Evolutionary conservation across 2,329 filamentous ascomycete genomes (phyloP).

Genomic region (Cladosporium sp.): DNA sequence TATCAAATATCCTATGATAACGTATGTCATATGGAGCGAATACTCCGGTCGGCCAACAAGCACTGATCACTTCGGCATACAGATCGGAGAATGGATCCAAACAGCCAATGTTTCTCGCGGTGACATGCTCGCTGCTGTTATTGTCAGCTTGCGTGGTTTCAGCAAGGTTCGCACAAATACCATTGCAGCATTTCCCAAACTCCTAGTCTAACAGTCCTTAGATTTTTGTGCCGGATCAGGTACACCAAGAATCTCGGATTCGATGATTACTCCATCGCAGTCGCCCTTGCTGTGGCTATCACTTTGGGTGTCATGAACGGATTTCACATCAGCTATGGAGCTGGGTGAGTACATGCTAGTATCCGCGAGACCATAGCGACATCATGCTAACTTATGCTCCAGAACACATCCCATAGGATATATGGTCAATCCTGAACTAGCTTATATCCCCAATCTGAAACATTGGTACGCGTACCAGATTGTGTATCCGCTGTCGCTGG

Average conservation of each 20-base stretch:
- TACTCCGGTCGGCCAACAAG: background rate
- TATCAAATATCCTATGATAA: constrained; percentile 3
- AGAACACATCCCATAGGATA: constrained; percentile 3
- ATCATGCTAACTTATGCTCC: background rate
- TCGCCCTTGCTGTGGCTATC: constrained; percentile 1
- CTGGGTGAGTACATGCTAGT: background rate
- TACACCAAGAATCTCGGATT: constrained; percentile 2
- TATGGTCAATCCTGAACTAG: background rate
- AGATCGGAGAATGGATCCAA: constrained; percentile 15
- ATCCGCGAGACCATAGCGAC: background rate
- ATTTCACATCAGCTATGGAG: constrained; percentile 17
- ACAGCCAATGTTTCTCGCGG: constrained; percentile 13
- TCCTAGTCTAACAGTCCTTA: background rate
- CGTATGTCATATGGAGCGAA: background rate
- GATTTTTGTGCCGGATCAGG: background rate
- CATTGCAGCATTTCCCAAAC: background rate
- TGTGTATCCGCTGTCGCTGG: constrained; percentile 31
- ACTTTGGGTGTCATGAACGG: constrained; percentile 14
- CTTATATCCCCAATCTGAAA: constrained; percentile 28
- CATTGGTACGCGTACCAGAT: constrained; percentile 35
- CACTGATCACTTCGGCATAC: background rate
- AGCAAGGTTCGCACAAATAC: background rate
- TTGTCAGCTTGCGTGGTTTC: constrained; percentile 6
- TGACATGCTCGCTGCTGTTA: background rate
- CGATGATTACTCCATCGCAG: constrained; percentile 11